Evolutionary conservation across 2,329 filamentous ascomycete species (phyloP).

Genomic region (Cladophialophora chaetospira): DNA sequence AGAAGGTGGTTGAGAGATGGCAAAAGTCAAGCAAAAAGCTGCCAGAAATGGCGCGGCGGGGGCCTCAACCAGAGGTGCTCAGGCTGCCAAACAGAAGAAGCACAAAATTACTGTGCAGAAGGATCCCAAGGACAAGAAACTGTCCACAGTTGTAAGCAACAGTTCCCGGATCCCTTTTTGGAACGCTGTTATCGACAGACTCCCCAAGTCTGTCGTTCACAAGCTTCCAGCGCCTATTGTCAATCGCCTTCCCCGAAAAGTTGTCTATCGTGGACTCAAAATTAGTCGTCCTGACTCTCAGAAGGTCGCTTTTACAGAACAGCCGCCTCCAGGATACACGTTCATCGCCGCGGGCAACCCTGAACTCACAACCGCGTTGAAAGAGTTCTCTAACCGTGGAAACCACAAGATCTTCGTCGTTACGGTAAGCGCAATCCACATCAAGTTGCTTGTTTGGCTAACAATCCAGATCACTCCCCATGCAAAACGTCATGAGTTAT

Average conservation of each 20-base stretch:
- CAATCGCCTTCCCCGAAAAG: not conserved
- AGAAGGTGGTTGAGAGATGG: conserved; percentile 21
- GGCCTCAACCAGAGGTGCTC: conserved; percentile 21
- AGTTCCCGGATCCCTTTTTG: not conserved
- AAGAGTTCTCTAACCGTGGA: conserved; percentile 60
- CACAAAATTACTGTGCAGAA: conserved; percentile 63
- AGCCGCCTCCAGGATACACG: conserved; percentile 60
- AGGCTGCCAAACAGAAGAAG: conserved; percentile 38
- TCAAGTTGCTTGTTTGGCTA: too few species aligned
- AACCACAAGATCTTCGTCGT: conserved; percentile 59
- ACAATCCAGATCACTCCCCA: conserved; percentile 51
- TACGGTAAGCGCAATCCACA: conserved; percentile 52
- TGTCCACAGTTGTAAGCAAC: conserved; percentile 52
- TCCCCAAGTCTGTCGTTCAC: not conserved
- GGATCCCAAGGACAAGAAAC: conserved; percentile 62
- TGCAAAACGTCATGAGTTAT: conserved; percentile 54
- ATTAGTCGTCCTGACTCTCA: conserved; percentile 11
- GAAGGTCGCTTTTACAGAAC: conserved; percentile 58
- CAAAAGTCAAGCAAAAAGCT: conserved; percentile 20
- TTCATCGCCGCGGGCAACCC: conserved; percentile 64
- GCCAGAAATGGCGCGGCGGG: conserved; percentile 14
- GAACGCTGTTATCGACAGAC: not conserved
- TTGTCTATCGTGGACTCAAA: conserved; percentile 15
- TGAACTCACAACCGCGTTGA: conserved; percentile 60
- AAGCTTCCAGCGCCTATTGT: not conserved